Evolutionary conservation across 495 filamentous ascomycete species (phyloP), one percentile per base, ranked within the genome.

Genomic region (Xylaria telfairii): DNA sequence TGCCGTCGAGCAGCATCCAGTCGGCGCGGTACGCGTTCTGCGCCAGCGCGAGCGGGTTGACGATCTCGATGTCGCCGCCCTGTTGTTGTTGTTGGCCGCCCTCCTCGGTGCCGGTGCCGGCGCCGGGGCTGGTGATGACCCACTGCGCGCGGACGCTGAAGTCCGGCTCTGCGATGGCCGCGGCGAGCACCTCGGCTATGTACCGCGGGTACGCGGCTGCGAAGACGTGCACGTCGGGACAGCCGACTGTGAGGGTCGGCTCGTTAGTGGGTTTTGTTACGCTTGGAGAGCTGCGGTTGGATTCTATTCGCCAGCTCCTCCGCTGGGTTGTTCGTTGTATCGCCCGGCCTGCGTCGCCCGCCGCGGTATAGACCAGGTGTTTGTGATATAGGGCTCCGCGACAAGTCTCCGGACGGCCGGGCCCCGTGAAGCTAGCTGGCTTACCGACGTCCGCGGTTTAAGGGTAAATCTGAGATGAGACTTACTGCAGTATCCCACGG

Each of bases 401-500:
- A 17, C 41, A 15, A 13, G 13, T 15, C 17, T 44, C 42, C 9
- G 42, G 7, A 37, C 34, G 8, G 34, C 34, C 34, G 4, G 8
- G 8, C 8, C 3, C 34, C 34, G 8, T 37, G 34, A 37, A 37
- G 34, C 42, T 19, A 37, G 34, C 42, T 19, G 42, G 7, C 47
- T 49, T 9, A 24, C 6, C 8, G 21, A 3, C 7, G n/a, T n/a
- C 1, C 47, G 19, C 57, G 42, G 41, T 3, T 44, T 28, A 12
- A 64, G 42, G 12, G 28, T 19, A 10, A 64, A 7, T 2, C n/a
- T 3, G 37, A 44, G 6, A 39, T 2, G 17, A 19, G n/a, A 64
- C 67, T 53, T 39, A 70, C 68, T 70, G 32, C 80, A 75, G 73
- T 84, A 84, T 61, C 82, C 82, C 21, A 83, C 82, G 1, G 74